A percentile compares a stretch with the other conserved stretches of the same genome.
Evolutionary conservation across 2,329 filamentous ascomycete species (phyloP).

Genomic region (Myriosclerotinia duriaeana): DNA sequence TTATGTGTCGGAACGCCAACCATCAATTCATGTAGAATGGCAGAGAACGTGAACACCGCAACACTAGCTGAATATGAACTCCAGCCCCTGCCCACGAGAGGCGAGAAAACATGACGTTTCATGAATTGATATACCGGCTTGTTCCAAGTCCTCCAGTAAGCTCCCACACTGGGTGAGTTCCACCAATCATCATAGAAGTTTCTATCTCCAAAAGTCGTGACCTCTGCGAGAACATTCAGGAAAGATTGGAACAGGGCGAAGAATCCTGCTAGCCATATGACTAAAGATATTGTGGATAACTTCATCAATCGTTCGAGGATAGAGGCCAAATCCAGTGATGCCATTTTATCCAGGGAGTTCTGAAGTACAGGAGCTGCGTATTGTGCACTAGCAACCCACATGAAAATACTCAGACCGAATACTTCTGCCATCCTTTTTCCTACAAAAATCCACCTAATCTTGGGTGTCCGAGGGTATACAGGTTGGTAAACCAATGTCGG

Average conservation of each 20-base stretch:
- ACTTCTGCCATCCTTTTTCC: conserved; percentile 78
- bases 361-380: conserved; percentile 87
- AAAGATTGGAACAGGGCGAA: conserved; percentile 94
- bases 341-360: conserved; percentile 88
- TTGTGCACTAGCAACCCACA: conserved; percentile 93
- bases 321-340: conserved; percentile 72
- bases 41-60: conserved; percentile 84
- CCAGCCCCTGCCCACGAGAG: conserved; percentile 82
- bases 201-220: conserved; percentile 86
- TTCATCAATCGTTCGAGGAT: conserved; percentile 92
- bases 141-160: conserved; percentile 97
- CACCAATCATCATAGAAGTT: conserved; percentile 98
- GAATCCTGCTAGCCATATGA: conserved; percentile 97
- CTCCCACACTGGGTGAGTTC: conserved; percentile 83
- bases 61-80: conserved; percentile 68
- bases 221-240: conserved; percentile 85
- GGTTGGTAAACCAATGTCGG: conserved; percentile 96
- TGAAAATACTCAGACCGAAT: conserved; percentile 76
- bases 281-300: conserved; percentile 87
- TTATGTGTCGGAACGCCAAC: conserved; percentile 96
- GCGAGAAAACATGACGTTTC: conserved; percentile 88
- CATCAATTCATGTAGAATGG: conserved; percentile 84
- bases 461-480: conserved; percentile 81
- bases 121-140: conserved; percentile 97
- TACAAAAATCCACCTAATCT: conserved; percentile 85